Conservation (phyloP, 139 green algal species). For the Choricystis sp. region DNA sequence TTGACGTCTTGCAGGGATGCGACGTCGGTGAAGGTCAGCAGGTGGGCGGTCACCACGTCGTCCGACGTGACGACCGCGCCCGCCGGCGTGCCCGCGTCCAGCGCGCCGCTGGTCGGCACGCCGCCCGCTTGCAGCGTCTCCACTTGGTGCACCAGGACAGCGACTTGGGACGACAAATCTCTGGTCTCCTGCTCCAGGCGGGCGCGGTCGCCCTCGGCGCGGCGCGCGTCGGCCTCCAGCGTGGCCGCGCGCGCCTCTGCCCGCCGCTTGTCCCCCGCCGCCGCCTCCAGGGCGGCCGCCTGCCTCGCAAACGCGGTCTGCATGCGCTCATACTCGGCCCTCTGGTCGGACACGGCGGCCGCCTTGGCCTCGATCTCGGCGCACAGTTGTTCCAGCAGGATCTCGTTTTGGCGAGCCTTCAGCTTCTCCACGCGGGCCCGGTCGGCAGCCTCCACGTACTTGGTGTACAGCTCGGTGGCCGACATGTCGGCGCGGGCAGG, state of each 20-base stretch:
- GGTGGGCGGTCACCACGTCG: slow-evolving; percentile 20
- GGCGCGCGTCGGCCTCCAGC: slow-evolving; percentile 3
- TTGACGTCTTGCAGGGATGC: slow-evolving; percentile 33
- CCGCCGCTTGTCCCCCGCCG: slow-evolving; percentile 10
- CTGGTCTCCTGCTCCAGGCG: slow-evolving; percentile 20
- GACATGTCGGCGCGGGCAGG: neutral
- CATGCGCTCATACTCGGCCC: slow-evolving; percentile 24
- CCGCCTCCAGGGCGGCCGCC: slow-evolving; percentile 12
- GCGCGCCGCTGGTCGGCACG: neutral
- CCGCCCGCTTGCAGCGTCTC: slow-evolving; percentile 9
- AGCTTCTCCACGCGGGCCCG: slow-evolving; percentile 14
- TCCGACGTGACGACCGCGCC: slow-evolving; percentile 8
- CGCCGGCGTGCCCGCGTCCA: neutral
- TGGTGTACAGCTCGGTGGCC: slow-evolving; percentile 22
- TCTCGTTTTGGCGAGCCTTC: slow-evolving; percentile 19
- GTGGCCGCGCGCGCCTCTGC: slow-evolving; percentile 8
- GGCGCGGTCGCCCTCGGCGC: slow-evolving; percentile 8
- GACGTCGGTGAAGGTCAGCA: slow-evolving; percentile 22
- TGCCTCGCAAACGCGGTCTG: slow-evolving; percentile 17
- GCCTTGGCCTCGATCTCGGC: slow-evolving; percentile 29
- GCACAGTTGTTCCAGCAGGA: slow-evolving; percentile 29
- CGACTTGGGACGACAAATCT: slow-evolving; percentile 24
- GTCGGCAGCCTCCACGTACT: slow-evolving; percentile 20
- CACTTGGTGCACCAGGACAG: slow-evolving; percentile 17
- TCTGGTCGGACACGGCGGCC: slow-evolving; percentile 23